Evolutionary conservation across 2,329 filamentous ascomycete genomes (phyloP).

Genomic region (Microsporum ferrugineum): DNA sequence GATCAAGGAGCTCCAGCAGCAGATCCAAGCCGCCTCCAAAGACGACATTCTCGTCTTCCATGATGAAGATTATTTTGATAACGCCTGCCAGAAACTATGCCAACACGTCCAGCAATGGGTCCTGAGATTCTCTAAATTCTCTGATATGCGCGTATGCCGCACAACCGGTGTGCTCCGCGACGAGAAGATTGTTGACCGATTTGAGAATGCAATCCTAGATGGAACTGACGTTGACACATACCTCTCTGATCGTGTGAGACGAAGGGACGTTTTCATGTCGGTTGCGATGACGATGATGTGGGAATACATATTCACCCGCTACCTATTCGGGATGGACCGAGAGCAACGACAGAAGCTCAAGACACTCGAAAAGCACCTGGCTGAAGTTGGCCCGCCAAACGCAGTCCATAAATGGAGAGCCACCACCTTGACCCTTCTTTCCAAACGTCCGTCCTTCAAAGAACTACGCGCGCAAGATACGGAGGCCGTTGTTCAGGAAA

Average conservation of each 20-base stretch:
- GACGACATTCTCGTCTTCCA: constrained; percentile 68
- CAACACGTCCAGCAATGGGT: constrained; percentile 97
- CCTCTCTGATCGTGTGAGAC: constrained; percentile 72
- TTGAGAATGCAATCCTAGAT: constrained; percentile 90
- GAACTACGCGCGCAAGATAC: constrained; percentile 79
- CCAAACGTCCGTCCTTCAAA: constrained; percentile 67
- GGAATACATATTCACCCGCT: constrained; percentile 96
- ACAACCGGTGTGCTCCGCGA: constrained; percentile 74
- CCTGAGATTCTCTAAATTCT: constrained; percentile 93
- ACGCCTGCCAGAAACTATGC: constrained; percentile 85
- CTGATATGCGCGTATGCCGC: constrained; percentile 78
- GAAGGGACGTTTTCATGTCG: constrained; percentile 94
- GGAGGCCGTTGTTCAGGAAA: constrained; percentile 85
- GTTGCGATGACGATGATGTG: constrained; percentile 99
- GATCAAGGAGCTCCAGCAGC: constrained; percentile 48
- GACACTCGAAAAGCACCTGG: constrained; percentile 79
- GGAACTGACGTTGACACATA: constrained; percentile 85
- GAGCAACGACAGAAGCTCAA: constrained; percentile 98
- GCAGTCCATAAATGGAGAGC: constrained; percentile 98
- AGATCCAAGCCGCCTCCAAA: constrained; percentile 47
- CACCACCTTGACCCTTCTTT: constrained; percentile 80
- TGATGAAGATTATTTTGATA: constrained; percentile 93
- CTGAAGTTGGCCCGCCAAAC: constrained; percentile 71
- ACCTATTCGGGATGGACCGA: constrained; percentile 96
- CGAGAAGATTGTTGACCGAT: constrained; percentile 83